These are phyloP conservation scores for Mycena floridula DNA, from an alignment of 768 basidiomycete species.

Conservation along the genomic window DNA sequence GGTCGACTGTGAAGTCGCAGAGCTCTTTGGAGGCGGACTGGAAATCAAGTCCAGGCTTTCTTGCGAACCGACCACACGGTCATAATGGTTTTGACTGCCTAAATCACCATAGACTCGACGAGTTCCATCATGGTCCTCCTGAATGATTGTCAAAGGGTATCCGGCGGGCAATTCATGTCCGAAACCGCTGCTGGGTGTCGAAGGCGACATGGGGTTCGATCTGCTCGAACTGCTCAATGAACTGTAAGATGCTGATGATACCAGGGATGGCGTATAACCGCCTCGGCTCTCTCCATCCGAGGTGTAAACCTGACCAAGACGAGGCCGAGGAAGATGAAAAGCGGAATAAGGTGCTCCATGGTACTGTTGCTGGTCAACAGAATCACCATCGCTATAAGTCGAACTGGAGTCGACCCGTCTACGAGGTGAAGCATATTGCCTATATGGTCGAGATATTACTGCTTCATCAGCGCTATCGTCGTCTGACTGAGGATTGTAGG, in stretches of 20 bases:
- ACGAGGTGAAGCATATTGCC: conserved; percentile 22
- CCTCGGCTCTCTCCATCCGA: conserved; percentile 26
- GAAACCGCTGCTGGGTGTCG: conserved; percentile 28
- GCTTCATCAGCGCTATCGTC: no score
- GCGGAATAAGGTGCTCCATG: conserved; percentile 9
- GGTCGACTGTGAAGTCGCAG: neutral
- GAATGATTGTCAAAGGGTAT: conserved; percentile 26
- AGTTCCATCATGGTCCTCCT: conserved; percentile 17
- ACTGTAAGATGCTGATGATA: conserved; percentile 33
- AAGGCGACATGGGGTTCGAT: conserved; percentile 20
- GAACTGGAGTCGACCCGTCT: conserved; percentile 6
- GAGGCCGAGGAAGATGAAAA: conserved; percentile 27
- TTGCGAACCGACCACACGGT: neutral
- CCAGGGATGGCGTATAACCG: conserved; percentile 44
- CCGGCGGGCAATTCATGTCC: conserved; percentile 19
- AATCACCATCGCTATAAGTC: conserved; percentile 13
- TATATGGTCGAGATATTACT: no score
- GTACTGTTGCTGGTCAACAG: neutral
- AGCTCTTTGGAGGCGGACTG: neutral
- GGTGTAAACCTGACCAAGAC: conserved; percentile 18
- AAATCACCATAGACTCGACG: conserved; percentile 1
- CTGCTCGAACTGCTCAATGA: conserved; percentile 23
- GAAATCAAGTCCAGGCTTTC: neutral
- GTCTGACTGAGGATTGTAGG: no score
- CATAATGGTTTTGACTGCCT: no score